Evolutionary conservation across 2,329 filamentous ascomycete species (phyloP).

Genomic region (Rhinocladiella mackenziei): DNA sequence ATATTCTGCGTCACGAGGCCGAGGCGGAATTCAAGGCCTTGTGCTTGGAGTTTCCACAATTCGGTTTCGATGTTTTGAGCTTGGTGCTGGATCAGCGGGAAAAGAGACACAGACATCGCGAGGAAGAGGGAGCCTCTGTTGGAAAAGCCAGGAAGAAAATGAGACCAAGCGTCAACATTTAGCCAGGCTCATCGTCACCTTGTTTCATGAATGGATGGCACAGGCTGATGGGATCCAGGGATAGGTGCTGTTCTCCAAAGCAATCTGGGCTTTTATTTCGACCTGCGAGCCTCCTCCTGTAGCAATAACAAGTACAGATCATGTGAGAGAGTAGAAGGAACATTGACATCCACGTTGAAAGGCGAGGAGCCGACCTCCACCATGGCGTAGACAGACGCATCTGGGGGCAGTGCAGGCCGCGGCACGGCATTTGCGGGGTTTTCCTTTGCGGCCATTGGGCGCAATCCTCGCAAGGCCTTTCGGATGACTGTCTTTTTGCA

Average conservation of each 20-base stretch:
- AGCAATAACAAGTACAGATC: too few relatives aligned
- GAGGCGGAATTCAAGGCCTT: slow-evolving; percentile 79
- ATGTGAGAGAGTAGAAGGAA: too few relatives aligned
- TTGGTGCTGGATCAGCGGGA: slow-evolving; percentile 45
- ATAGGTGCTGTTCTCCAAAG: neutral
- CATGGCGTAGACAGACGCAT: too few relatives aligned
- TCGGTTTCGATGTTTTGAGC: slow-evolving; percentile 86
- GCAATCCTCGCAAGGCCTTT: too few relatives aligned
- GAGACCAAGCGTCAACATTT: slow-evolving; percentile 28
- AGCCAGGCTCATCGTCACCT: neutral
- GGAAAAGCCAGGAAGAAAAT: slow-evolving; percentile 39
- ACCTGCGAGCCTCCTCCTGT: too few relatives aligned
- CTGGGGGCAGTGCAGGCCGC: too few relatives aligned
- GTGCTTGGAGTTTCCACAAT: slow-evolving; percentile 85
- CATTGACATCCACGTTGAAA: too few relatives aligned
- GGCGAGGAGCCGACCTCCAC: too few relatives aligned
- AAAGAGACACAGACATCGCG: slow-evolving; percentile 38
- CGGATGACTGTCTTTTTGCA: too few relatives aligned
- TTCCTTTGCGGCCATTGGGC: too few relatives aligned
- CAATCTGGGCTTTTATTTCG: too few relatives aligned
- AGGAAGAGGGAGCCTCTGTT: slow-evolving; percentile 33
- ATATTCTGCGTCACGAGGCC: slow-evolving; percentile 78
- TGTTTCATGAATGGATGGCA: neutral
- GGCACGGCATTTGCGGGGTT: too few relatives aligned
- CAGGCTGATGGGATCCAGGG: neutral